These are phyloP conservation scores for Albatrellus sp. DNA, from an alignment of 1,284 basidiomycete species.

Conservation along the genomic window DNA sequence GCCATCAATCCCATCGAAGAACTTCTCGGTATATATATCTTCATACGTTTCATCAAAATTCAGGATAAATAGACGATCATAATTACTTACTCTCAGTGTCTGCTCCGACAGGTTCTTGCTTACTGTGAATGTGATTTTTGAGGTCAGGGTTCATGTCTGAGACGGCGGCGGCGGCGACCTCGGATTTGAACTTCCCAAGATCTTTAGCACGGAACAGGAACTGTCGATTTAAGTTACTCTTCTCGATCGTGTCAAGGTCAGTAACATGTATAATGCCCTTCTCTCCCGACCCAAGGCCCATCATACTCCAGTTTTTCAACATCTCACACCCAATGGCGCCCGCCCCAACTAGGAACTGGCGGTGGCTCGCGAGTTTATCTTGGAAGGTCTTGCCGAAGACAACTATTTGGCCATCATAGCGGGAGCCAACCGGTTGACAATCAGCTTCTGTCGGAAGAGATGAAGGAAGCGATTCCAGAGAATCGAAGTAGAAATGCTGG, in stretches of 20 bases:
- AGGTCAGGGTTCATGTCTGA: conserved; percentile 95
- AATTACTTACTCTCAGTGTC: conserved; percentile 75
- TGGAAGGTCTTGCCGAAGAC: conserved; percentile 95
- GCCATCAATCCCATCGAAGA: conserved; percentile 83
- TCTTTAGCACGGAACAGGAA: conserved; percentile 98
- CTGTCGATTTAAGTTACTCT: conserved; percentile 96
- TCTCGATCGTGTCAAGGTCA: conserved; percentile 98
- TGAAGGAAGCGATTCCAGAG: conserved; percentile 84
- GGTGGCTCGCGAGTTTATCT: conserved; percentile 80
- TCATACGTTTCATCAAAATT: conserved; percentile 3
- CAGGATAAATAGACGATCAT: background rate
- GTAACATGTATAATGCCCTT: conserved; percentile 88
- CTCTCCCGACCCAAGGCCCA: conserved; percentile 82
- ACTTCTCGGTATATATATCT: conserved; percentile 86
- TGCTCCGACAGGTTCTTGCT: conserved; percentile 91
- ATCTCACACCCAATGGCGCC: conserved; percentile 99
- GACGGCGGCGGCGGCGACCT: conserved; percentile 88
- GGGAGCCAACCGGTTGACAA: conserved; percentile 69
- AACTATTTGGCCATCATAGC: conserved; percentile 93
- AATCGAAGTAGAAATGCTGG: conserved; percentile 96
- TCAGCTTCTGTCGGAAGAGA: conserved; percentile 75
- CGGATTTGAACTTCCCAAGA: conserved; percentile 95
- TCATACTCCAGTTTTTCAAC: conserved; percentile 99
- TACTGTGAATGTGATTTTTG: conserved; percentile 77
- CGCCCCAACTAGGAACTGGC: conserved; percentile 95